Conservation (phyloP, 441 rosid genomes). For the Arabidopsis hybrid region DNA sequence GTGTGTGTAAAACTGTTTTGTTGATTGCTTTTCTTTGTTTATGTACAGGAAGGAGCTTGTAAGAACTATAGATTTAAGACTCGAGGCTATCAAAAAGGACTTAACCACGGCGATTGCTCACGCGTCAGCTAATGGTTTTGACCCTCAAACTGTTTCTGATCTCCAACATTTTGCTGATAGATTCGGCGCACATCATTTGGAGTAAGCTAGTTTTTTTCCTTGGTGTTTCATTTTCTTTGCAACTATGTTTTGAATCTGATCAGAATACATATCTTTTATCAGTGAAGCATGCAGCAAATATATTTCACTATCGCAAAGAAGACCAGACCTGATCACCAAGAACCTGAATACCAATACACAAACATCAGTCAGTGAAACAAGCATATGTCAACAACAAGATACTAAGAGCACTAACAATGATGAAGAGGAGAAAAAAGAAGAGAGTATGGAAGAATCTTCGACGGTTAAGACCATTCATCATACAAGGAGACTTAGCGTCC, state of each 20-base stretch:
- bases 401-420: conserved; percentile 40
- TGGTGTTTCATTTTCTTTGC: conserved; percentile 23
- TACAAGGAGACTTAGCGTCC: conserved; percentile 89
- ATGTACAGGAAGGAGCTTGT: conserved; percentile 83
- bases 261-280: conserved; percentile 31
- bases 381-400: conserved; percentile 30
- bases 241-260: neutral
- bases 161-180: conserved; percentile 78
- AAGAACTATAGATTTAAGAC: conserved; percentile 92
- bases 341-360: conserved; percentile 57
- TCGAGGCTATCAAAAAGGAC: conserved; percentile 78
- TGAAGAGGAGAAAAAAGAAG: conserved; percentile 59
- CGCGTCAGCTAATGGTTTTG: conserved; percentile 86
- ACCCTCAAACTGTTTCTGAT: conserved; percentile 64
- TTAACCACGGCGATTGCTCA: conserved; percentile 67
- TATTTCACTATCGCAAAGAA: conserved; percentile 72
- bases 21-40: conserved; percentile 20
- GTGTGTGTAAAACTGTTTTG: neutral
- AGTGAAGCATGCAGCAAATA: conserved; percentile 87
- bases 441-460: conserved; percentile 51
- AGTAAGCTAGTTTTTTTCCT: conserved; percentile 62
- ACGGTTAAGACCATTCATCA: conserved; percentile 54
- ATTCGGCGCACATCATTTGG: conserved; percentile 78
- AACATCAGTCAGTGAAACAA: conserved; percentile 48
- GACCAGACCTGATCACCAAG: conserved; percentile 72